Conservation (phyloP, 1,284 basidiomycete species). For the Peniophora sp. region DNA sequence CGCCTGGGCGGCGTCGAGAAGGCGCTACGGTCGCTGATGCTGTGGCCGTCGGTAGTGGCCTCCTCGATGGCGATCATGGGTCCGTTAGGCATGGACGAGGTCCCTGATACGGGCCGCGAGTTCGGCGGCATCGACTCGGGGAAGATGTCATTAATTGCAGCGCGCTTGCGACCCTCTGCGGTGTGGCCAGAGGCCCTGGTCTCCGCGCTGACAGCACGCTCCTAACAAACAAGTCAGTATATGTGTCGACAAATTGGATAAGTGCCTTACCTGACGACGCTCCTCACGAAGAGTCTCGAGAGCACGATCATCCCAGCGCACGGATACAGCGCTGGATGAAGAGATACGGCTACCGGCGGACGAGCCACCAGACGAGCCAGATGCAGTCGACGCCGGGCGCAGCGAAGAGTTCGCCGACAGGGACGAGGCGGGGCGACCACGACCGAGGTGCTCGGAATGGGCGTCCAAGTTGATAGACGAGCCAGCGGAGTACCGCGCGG, state of each 20-base stretch:
- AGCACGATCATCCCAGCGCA: slow-evolving; percentile 61
- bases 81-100: neutral
- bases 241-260: too few relatives aligned
- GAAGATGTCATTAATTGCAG: slow-evolving; percentile 25
- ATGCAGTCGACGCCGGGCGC: slow-evolving; percentile 48
- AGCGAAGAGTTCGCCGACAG: slow-evolving; percentile 47
- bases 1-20: slow-evolving; percentile 44
- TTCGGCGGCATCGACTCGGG: slow-evolving; percentile 16
- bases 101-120: slow-evolving; percentile 2
- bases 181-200: slow-evolving; percentile 16
- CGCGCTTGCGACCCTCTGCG: slow-evolving; percentile 20
- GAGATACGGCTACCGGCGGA: slow-evolving; percentile 33
- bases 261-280: slow-evolving; percentile 23
- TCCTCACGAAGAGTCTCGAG: slow-evolving; percentile 45
- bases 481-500: slow-evolving; percentile 2
- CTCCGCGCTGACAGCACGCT: slow-evolving; percentile 12
- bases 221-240: slow-evolving; percentile 3
- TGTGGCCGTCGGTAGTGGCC: slow-evolving; percentile 44
- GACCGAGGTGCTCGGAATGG: slow-evolving; percentile 5
- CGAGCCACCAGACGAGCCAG: slow-evolving; percentile 32
- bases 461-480: slow-evolving; percentile 5
- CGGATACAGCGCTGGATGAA: slow-evolving; percentile 37
- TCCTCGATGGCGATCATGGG: slow-evolving; percentile 44
- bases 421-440: slow-evolving; percentile 35
- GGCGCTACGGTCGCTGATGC: slow-evolving; percentile 16